These are phyloP conservation scores for Colletotrichum viniferum DNA, from an alignment of 2,329 filamentous ascomycete genomes.

Conservation along the genomic window DNA sequence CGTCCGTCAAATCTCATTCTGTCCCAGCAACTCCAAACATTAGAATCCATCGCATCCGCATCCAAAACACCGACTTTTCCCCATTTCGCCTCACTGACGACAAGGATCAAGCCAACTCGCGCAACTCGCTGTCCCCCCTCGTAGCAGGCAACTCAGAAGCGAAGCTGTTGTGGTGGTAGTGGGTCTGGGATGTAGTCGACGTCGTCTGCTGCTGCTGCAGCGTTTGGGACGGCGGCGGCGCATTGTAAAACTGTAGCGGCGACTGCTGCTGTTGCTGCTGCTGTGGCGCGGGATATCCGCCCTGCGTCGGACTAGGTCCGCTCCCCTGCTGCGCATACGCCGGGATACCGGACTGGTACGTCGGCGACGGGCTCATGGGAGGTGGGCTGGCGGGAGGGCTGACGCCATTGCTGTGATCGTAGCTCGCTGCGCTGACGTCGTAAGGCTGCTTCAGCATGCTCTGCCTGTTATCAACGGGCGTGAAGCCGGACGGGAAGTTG, in stretches of 20 bases:
- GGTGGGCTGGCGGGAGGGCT: constrained; percentile 26
- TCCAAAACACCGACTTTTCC: background rate
- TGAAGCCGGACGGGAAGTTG: constrained; percentile 10
- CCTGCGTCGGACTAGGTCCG: background rate
- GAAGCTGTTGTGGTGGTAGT: constrained; percentile 5
- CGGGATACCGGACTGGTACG: constrained; percentile 15
- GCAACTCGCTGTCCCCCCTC: constrained; percentile 33
- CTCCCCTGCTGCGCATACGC: background rate
- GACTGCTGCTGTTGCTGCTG: background rate
- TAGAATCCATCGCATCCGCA: background rate
- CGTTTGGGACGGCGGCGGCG: background rate
- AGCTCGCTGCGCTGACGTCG: constrained; percentile 5
- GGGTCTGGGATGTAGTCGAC: background rate
- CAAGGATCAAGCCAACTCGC: constrained; percentile 31
- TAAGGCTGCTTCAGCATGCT: constrained; percentile 26
- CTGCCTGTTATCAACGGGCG: constrained; percentile 22
- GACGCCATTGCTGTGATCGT: constrained; percentile 20
- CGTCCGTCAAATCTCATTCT: background rate
- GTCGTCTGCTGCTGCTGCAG: background rate
- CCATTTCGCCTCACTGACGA: background rate
- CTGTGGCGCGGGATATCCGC: background rate
- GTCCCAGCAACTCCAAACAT: background rate
- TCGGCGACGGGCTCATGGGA: constrained; percentile 9
- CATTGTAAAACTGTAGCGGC: background rate
- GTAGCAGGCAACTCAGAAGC: constrained; percentile 33